phyloP scores from a whole-genome alignment of 2,329 filamentous ascomycete species.

The Botrytis medusae region DNA sequence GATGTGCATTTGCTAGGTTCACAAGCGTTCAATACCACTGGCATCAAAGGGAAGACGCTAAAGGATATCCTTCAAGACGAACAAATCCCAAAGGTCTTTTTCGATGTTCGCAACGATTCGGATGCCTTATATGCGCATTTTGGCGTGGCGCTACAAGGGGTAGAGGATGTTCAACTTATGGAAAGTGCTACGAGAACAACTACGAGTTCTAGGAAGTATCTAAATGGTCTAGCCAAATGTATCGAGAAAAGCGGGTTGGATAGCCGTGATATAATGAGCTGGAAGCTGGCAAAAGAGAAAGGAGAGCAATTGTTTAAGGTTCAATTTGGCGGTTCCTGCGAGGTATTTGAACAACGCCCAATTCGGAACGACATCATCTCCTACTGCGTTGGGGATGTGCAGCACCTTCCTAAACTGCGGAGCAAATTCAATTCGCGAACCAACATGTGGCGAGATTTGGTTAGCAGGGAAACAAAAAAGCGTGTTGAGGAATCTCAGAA shows the following conservation, averaged over 20 bases:
- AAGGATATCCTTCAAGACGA: neutral
- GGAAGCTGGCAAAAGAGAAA: neutral
- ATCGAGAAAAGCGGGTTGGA: neutral
- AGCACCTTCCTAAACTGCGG: neutral
- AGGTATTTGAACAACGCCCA: neutral
- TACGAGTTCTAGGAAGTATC: neutral
- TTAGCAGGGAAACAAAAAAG: neutral
- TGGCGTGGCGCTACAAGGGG: neutral
- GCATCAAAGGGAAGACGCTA: neutral
- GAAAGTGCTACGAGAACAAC: neutral
- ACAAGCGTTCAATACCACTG: neutral
- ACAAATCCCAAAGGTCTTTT: neutral
- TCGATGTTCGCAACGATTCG: neutral
- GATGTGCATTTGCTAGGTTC: neutral
- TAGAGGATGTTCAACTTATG: neutral
- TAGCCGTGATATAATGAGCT: neutral
- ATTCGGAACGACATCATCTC: neutral
- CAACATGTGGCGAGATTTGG: neutral
- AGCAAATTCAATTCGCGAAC: neutral
- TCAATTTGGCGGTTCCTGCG: neutral
- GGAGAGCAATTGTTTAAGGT: neutral
- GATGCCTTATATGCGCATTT: neutral
- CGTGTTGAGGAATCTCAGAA: neutral
- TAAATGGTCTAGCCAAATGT: neutral
- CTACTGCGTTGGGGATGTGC: neutral